phyloP scores from a whole-genome alignment of 2,329 filamentous ascomycete genomes.

The Leptographium procerum region DNA sequence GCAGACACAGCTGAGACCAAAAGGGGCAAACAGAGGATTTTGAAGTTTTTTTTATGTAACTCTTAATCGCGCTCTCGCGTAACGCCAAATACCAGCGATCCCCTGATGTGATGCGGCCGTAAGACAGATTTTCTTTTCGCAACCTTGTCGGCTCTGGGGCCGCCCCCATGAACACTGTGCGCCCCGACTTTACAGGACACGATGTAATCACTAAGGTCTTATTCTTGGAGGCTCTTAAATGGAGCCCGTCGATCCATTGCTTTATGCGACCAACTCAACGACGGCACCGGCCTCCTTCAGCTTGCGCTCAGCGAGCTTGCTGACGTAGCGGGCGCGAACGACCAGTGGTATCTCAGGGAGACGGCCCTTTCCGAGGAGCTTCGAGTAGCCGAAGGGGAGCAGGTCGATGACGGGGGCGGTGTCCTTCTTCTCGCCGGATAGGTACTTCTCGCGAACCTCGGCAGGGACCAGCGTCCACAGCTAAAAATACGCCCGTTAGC shows the following conservation, averaged over 20 bases:
- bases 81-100: slow-evolving; percentile 4
- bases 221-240: neutral
- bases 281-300: slow-evolving; percentile 97
- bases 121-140: neutral
- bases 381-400: slow-evolving; percentile 92
- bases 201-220: neutral
- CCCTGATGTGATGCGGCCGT: neutral
- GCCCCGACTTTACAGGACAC: neutral
- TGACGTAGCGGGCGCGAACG: slow-evolving; percentile 90
- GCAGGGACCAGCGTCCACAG: slow-evolving; percentile 90
- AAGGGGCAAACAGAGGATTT: neutral
- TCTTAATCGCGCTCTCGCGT: slow-evolving; percentile 1
- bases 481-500: slow-evolving; percentile 32
- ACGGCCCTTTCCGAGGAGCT: slow-evolving; percentile 97
- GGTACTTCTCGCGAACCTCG: slow-evolving; percentile 89
- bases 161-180: neutral
- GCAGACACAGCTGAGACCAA: neutral
- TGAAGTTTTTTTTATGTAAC: neutral
- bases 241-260: neutral
- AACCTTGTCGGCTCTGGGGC: neutral
- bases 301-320: slow-evolving; percentile 95
- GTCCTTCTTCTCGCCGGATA: slow-evolving; percentile 67
- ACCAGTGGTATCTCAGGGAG: slow-evolving; percentile 87
- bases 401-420: slow-evolving; percentile 97
- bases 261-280: slow-evolving; percentile 86